Conservation (phyloP, 1,284 basidiomycete species). For the Tetrapyrgos nigripes region DNA sequence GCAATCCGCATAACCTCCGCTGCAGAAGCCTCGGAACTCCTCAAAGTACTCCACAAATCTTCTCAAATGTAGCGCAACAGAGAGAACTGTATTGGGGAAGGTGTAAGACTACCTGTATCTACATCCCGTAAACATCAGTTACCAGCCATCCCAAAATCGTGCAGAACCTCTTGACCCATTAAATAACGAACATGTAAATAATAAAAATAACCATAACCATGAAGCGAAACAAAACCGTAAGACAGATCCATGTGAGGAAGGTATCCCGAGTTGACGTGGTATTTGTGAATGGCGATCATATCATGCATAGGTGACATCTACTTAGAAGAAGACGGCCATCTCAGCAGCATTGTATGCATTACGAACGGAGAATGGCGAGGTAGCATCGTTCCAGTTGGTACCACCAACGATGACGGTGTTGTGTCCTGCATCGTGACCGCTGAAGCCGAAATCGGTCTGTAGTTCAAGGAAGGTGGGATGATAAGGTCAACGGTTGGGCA, state of each 20-base stretch:
- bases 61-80: too few relatives aligned
- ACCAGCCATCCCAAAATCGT: not conserved
- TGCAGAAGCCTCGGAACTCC: too few relatives aligned
- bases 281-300: not conserved
- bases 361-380: slow-evolving; percentile 21
- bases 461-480: not conserved
- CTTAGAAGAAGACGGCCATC: slow-evolving; percentile 9
- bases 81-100: too few relatives aligned
- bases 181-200: not conserved
- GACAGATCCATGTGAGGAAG: not conserved
- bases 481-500: not conserved
- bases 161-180: not conserved
- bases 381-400: slow-evolving; percentile 25
- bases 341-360: slow-evolving; percentile 18
- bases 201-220: not conserved
- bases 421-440: slow-evolving; percentile 20
- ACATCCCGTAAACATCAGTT: too few relatives aligned
- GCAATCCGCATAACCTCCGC: too few relatives aligned
- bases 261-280: not conserved
- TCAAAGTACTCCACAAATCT: too few relatives aligned
- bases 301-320: not conserved
- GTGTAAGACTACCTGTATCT: too few relatives aligned
- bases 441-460: slow-evolving; percentile 23
- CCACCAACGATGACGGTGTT: slow-evolving; percentile 22
- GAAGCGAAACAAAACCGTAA: not conserved